Percentiles rank a stretch among this genome's conserved stretches.
phyloP scores from a whole-genome alignment of 2,329 filamentous ascomycete genomes.

The Aspergillus calidoustus region DNA sequence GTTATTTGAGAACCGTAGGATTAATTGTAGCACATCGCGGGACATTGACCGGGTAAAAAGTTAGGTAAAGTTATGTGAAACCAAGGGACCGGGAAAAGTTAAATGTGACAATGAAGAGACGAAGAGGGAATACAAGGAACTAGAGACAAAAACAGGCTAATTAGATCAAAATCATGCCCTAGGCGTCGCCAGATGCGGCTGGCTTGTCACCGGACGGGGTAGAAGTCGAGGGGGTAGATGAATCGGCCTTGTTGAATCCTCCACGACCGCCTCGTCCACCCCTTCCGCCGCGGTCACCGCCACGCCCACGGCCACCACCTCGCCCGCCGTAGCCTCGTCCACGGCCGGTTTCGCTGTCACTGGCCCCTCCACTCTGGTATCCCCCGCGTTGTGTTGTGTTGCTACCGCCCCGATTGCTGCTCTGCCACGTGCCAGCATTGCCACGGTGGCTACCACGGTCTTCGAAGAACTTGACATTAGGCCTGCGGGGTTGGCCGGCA shows the following conservation, averaged over 20 bases:
- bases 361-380: slow-evolving; percentile 84
- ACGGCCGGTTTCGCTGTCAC: slow-evolving; percentile 69
- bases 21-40: slow-evolving; percentile 22
- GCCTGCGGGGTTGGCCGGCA: slow-evolving; percentile 74
- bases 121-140: slow-evolving; percentile 17
- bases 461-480: slow-evolving; percentile 82
- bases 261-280: slow-evolving; percentile 65
- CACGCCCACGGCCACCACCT: slow-evolving; percentile 60
- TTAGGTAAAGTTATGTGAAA: slow-evolving; percentile 19
- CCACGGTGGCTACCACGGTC: slow-evolving; percentile 63
- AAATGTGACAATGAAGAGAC: slow-evolving; percentile 20
- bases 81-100: slow-evolving; percentile 20
- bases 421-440: slow-evolving; percentile 61
- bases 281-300: slow-evolving; percentile 50
- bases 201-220: slow-evolving; percentile 43
- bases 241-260: slow-evolving; percentile 59
- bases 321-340: slow-evolving; percentile 53
- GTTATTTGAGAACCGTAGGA: slow-evolving; percentile 25
- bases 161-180: slow-evolving; percentile 24
- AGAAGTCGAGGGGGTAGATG: slow-evolving; percentile 31
- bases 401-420: slow-evolving; percentile 61
- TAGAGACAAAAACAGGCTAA: slow-evolving; percentile 18
- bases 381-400: slow-evolving; percentile 73
- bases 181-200: slow-evolving; percentile 39
- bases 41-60: slow-evolving; percentile 20